A percentile compares a stretch with the other conserved stretches of the same genome.
Evolutionary conservation across 345 rosid species (phyloP).

Genomic region (Eucalyptus brandiana): DNA sequence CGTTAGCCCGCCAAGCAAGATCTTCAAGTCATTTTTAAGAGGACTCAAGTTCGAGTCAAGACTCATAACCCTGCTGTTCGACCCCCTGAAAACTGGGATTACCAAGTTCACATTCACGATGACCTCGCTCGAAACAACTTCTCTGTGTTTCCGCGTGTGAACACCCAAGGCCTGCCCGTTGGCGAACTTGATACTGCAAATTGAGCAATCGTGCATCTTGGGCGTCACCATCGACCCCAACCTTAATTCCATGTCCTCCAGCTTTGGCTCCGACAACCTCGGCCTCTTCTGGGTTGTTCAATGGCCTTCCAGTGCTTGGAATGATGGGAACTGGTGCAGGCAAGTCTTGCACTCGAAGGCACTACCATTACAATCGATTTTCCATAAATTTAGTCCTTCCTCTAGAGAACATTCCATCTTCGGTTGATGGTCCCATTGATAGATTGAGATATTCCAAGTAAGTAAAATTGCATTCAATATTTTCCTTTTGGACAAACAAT

Average conservation of each 20-base stretch:
- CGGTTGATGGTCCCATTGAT: too few species aligned
- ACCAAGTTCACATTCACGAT: not conserved
- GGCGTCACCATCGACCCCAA: not conserved
- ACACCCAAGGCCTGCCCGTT: constrained; percentile 6
- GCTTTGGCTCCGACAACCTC: not conserved
- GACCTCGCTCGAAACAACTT: not conserved
- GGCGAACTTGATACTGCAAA: not conserved
- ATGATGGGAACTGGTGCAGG: constrained; percentile 12
- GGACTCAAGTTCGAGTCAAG: constrained; percentile 2
- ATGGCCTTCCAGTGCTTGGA: constrained; percentile 34
- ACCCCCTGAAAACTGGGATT: not conserved
- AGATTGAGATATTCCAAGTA: too few species aligned
- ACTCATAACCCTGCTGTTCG: not conserved
- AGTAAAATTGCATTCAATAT: too few species aligned
- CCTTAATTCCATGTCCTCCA: not conserved
- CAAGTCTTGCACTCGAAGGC: constrained; percentile 28
- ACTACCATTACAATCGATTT: not conserved
- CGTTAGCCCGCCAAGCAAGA: not conserved
- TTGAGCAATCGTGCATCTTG: constrained; percentile 5
- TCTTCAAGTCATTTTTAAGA: constrained; percentile 2
- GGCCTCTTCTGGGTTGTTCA: constrained; percentile 10
- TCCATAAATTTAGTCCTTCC: too few species aligned
- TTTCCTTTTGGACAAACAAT: too few species aligned
- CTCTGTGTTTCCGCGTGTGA: constrained; percentile 1
- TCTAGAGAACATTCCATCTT: too few species aligned